These are phyloP conservation scores for Phaeomoniella chlamydospora DNA, from an alignment of 2,329 filamentous ascomycete species.

Conservation along the genomic window DNA sequence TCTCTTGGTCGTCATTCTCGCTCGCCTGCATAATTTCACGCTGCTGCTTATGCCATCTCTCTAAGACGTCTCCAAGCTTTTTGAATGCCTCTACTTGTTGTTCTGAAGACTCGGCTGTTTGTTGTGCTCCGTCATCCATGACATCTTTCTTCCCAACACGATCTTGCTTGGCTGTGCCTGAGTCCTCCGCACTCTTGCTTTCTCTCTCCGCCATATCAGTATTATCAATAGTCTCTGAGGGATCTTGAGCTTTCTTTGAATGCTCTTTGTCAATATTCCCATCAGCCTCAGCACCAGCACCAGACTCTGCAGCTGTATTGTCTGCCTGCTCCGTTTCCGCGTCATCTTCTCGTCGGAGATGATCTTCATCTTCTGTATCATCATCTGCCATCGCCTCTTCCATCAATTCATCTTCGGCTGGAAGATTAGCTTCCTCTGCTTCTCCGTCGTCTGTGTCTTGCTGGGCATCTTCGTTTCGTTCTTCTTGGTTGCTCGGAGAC, in stretches of 20 bases:
- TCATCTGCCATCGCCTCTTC: constrained; percentile 20
- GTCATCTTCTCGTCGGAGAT: constrained; percentile 14
- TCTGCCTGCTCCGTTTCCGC: constrained; percentile 30
- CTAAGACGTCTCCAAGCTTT: constrained; percentile 82
- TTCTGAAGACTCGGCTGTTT: constrained; percentile 9
- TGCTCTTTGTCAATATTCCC: constrained; percentile 18
- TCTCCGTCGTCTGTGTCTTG: constrained; percentile 17
- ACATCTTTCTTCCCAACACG: constrained; percentile 8
- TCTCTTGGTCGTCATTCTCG: constrained; percentile 15
- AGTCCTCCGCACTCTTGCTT: constrained; percentile 8
- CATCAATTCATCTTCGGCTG: constrained; percentile 16
- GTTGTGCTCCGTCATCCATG: constrained; percentile 9
- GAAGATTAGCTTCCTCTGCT: constrained; percentile 18
- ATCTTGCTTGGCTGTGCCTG: constrained; percentile 9
- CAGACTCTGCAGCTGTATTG: constrained; percentile 27
- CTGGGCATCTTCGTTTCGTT: constrained; percentile 15
- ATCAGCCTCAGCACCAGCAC: constrained; percentile 12
- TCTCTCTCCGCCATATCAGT: constrained; percentile 7
- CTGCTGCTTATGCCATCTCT: constrained; percentile 83
- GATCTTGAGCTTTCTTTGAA: constrained; percentile 8
- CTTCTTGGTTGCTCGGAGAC: constrained; percentile 6
- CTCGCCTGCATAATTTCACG: constrained; percentile 58
- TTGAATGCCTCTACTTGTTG: constrained; percentile 62
- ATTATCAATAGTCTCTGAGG: constrained; percentile 4
- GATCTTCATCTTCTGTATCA: constrained; percentile 19